Base-by-base conservation (phyloP, 768 basidiomycete genomes). In the Pluteus cervinus region DNA sequence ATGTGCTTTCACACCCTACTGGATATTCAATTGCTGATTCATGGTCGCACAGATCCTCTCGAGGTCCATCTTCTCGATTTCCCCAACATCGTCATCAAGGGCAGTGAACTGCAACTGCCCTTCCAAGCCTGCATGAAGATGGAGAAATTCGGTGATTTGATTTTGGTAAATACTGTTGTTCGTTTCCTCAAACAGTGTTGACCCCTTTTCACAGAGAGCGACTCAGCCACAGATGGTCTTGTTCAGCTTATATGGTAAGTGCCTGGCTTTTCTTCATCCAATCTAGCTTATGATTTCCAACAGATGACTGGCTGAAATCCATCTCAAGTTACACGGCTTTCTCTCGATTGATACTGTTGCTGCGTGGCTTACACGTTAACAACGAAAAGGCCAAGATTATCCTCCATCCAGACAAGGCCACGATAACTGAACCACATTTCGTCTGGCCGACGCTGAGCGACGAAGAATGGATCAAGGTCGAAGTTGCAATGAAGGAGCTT, bases 101-200 rank as follows among this genome's bases (percentile, higher is more conserved):
- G 96, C 41, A 92, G 88, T 48, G 96, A 99, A 59, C 69, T 99
- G 33, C 96, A 99, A 53, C 68, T 98, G 40, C 96, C 96, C 1
- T 99, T 99, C 92, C 94, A 98, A 63, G 94, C 96, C 11, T 94
- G 92, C 51, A 92, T 99, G 89, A 98, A 98, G 72, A 93, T 98
- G 85, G 96, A 99, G 75, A 97, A 98, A 63, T 98, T 99, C 49
- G 96, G 96, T 66, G 96, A 99, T 58, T 69, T 99, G 44, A 97
- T 97, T 47, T 59, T 97, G 57, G 83, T 82, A 54, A 36, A 71
- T 22, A 12, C 23, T 18, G 26, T 25, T 14, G 41, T 23, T 10
- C 15, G 16, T 37, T 6, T 24, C 37, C 29, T 7, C 11, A 20
- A 25, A 3, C n/a, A n/a, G n/a, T n/a, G n/a, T n/a, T n/a, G n/a